These are phyloP conservation scores for Sordariomycetes sp. DNA, from an alignment of 2,329 filamentous ascomycete genomes.

Conservation along the genomic window DNA sequence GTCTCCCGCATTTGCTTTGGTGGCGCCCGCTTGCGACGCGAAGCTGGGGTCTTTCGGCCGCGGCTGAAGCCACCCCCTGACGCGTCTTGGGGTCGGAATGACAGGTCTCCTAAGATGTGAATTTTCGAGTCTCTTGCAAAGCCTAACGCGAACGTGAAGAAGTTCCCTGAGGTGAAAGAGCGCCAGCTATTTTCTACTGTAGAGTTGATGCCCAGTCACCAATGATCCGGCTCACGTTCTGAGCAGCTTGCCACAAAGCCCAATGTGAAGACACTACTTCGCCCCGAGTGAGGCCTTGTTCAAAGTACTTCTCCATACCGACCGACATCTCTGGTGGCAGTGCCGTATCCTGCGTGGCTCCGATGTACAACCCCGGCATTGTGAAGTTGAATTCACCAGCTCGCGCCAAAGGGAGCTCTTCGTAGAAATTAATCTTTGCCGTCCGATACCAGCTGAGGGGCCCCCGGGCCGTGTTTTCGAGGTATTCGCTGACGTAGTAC, in stretches of 20 bases:
- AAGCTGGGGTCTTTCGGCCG: too few species aligned
- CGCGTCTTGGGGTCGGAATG: not conserved
- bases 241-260: conserved; percentile 63
- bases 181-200: not conserved
- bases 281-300: conserved; percentile 43
- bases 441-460: conserved; percentile 78
- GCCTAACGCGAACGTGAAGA: not conserved
- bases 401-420: conserved; percentile 55
- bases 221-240: conserved; percentile 57
- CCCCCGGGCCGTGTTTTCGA: conserved; percentile 59
- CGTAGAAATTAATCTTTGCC: conserved; percentile 57
- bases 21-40: too few species aligned
- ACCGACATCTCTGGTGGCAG: conserved; percentile 57
- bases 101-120: not conserved
- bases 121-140: not conserved
- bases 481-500: conserved; percentile 63
- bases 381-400: conserved; percentile 36
- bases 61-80: too few species aligned
- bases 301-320: conserved; percentile 57
- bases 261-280: conserved; percentile 66
- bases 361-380: conserved; percentile 60
- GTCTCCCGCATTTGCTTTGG: too few species aligned
- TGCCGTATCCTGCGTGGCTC: conserved; percentile 56
- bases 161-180: not conserved
- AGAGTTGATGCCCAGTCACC: conserved; percentile 38